Conservation (phyloP, 2,329 filamentous ascomycete species). For the Paecilomyces niveus region DNA sequence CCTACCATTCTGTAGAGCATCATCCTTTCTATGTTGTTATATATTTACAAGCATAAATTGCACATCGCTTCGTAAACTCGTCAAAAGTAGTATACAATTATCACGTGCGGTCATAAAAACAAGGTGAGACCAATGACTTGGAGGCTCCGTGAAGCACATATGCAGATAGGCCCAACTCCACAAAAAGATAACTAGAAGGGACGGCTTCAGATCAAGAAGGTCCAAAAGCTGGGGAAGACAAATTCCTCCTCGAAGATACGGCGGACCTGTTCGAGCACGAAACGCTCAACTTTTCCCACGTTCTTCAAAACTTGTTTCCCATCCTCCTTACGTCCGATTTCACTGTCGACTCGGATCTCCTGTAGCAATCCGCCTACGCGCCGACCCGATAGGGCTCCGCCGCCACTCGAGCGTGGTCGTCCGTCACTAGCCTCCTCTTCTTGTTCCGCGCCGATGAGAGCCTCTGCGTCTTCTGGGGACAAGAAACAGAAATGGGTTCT, state of each 20-base stretch:
- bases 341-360: conserved; percentile 92
- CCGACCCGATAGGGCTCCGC: conserved; percentile 20
- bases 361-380: conserved; percentile 71
- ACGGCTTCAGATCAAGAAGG: conserved; percentile 67
- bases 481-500: conserved; percentile 91
- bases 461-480: conserved; percentile 80
- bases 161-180: too few relatives aligned
- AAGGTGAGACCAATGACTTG: background rate
- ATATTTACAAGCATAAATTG: background rate
- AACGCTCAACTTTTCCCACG: conserved; percentile 96
- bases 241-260: conserved; percentile 98
- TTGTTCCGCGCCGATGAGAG: conserved; percentile 53
- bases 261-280: conserved; percentile 91
- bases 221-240: conserved; percentile 98
- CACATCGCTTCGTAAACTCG: background rate
- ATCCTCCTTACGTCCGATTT: conserved; percentile 87
- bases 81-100: background rate
- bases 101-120: background rate
- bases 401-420: conserved; percentile 28
- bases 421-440: conserved; percentile 25
- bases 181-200: background rate
- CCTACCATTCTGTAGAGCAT: background rate
- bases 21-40: background rate
- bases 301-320: conserved; percentile 96
- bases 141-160: background rate